These are phyloP conservation scores for Trametes sp. DNA, from an alignment of 1,284 basidiomycete species.

Conservation along the genomic window DNA sequence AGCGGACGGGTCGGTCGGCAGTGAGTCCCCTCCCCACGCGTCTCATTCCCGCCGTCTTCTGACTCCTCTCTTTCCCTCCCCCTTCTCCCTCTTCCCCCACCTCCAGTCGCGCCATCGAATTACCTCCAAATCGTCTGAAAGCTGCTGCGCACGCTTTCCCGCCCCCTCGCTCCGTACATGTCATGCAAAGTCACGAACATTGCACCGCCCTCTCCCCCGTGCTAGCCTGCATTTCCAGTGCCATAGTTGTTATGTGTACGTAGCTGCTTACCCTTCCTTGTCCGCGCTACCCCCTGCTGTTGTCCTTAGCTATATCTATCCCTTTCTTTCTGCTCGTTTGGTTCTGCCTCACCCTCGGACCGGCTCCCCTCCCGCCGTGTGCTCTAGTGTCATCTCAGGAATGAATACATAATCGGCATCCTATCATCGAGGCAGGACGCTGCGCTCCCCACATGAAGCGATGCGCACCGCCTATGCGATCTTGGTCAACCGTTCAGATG, in stretches of 20 bases:
- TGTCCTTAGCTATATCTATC: conserved; percentile 34
- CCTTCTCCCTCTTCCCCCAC: conserved; percentile 27
- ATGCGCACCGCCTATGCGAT: too few species aligned
- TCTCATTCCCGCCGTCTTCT: conserved; percentile 1
- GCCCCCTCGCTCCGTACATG: conserved; percentile 14
- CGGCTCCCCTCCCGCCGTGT: conserved; percentile 14
- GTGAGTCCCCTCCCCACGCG: conserved; percentile 52
- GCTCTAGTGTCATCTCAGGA: conserved; percentile 25
- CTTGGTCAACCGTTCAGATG: too few species aligned
- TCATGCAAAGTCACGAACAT: conserved; percentile 34
- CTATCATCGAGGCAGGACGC: not conserved
- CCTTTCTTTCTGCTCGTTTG: conserved; percentile 17
- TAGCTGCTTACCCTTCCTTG: conserved; percentile 17
- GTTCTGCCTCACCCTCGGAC: conserved; percentile 22
- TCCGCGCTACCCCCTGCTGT: conserved; percentile 22
- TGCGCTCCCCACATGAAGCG: too few species aligned
- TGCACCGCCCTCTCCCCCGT: conserved; percentile 13
- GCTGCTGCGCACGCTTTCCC: conserved; percentile 17
- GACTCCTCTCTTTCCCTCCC: not conserved
- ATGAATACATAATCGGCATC: conserved; percentile 13
- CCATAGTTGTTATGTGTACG: conserved; percentile 9
- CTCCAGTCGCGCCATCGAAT: conserved; percentile 80
- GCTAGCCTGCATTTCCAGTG: conserved; percentile 11
- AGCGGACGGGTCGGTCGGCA: conserved; percentile 84
- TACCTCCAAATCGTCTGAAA: conserved; percentile 76